These are phyloP conservation scores for Geotrichum fermentans DNA, from an alignment of 1,139 yeast species.

Conservation along the genomic window DNA sequence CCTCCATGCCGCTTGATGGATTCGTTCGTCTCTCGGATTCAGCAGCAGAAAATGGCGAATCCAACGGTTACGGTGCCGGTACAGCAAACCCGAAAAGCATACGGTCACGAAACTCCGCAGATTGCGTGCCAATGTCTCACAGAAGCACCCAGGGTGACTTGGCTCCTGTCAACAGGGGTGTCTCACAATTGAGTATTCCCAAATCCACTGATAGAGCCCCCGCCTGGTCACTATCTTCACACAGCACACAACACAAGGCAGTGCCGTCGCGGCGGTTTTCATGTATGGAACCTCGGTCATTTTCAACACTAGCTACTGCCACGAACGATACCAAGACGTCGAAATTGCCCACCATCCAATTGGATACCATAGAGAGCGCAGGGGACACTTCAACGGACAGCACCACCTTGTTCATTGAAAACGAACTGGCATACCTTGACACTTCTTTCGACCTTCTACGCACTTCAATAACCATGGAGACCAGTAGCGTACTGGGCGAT, in stretches of 20 bases:
- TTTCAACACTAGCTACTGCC: not conserved
- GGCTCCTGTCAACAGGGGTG: not conserved
- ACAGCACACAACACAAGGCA: too few species aligned
- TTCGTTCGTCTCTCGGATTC: too few species aligned
- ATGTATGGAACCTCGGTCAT: too few species aligned
- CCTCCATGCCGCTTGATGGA: constrained; percentile 10
- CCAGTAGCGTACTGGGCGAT: not conserved
- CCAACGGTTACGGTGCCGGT: not conserved
- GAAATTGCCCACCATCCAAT: too few species aligned
- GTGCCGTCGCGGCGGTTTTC: not conserved
- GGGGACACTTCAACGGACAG: not conserved
- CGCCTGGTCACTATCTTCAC: too few species aligned
- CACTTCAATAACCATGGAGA: not conserved
- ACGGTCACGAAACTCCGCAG: not conserved
- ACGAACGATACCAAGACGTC: not conserved
- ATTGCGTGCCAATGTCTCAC: not conserved
- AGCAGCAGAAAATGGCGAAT: too few species aligned
- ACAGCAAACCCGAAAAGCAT: not conserved
- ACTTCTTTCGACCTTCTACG: not conserved
- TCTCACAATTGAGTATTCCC: not conserved
- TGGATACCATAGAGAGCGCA: too few species aligned
- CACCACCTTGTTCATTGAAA: not conserved
- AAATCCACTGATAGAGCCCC: not conserved
- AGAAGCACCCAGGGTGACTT: not conserved
- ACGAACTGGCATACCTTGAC: constrained; percentile 1